phyloP scores from a whole-genome alignment of 169 alveolate genomes.

The Cytauxzoon felis region DNA sequence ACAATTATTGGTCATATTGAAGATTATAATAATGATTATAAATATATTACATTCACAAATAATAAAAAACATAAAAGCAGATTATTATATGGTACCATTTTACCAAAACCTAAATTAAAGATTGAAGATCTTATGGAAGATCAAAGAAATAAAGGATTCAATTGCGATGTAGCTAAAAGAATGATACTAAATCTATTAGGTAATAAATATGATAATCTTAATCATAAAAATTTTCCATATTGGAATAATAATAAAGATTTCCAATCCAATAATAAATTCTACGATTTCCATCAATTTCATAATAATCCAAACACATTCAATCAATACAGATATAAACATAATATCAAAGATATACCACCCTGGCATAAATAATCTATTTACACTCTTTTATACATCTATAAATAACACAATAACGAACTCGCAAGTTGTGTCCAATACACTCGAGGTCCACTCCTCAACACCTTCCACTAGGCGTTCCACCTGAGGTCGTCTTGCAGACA shows the following conservation, averaged over 20 bases:
- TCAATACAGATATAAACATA: too few relatives aligned
- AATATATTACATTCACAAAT: conserved; percentile 8
- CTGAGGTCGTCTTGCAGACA: too few relatives aligned
- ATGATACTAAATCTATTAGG: conserved; percentile 47
- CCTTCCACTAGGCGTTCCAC: too few relatives aligned
- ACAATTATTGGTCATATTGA: background rate
- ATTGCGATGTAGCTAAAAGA: conserved; percentile 58
- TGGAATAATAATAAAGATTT: too few relatives aligned
- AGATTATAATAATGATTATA: background rate
- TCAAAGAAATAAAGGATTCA: conserved; percentile 54
- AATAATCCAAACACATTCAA: too few relatives aligned
- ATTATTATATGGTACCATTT: conserved; percentile 34
- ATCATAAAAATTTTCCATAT: background rate
- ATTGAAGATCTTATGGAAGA: conserved; percentile 63
- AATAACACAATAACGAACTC: too few relatives aligned
- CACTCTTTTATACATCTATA: too few relatives aligned
- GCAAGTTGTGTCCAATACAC: too few relatives aligned
- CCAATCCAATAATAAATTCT: conserved; percentile 3
- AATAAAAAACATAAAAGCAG: conserved; percentile 32
- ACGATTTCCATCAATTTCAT: conserved; percentile 52
- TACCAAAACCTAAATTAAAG: conserved; percentile 25
- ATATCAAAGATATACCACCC: too few relatives aligned
- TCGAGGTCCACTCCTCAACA: too few relatives aligned
- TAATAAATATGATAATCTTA: background rate
- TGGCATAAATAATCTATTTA: too few relatives aligned